Evolutionary conservation across 257 asterid genomes (phyloP), one percentile per base, ranked within the genome.

Genomic region (Striga asiatica): DNA sequence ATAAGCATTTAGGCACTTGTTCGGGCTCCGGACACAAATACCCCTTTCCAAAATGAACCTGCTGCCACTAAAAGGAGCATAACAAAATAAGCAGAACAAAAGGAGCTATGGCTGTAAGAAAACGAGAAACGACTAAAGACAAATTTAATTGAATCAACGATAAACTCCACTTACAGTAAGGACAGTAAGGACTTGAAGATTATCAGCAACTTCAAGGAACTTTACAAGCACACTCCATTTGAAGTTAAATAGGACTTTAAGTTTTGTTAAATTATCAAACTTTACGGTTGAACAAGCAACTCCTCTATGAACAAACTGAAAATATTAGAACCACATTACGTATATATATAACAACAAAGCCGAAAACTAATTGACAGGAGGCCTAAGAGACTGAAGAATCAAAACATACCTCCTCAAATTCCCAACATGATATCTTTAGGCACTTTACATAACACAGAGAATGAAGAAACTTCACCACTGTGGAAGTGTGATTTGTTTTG

Each of bases 141-240:
- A 2, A 1, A 3, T 38, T 1, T 12, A 43, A 0, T 43, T 23
- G n/a, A n/a, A n/a, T n/a, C 24, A 17, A 16, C 50, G 14, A 43
- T 45, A 46, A 47, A 60, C 65, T 47, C 21, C 14, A 19, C 6
- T 2, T 19, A 45, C 4, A 19, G 17, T 32, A 8, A n/a, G n/a
- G n/a, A n/a, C n/a, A n/a, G n/a, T n/a, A n/a, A 58, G 29, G 28
- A 17, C 19, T 58, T 45, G 21, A 58, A 58, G 54, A 43, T 58
- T 58, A 11, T 27, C 31, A 27, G 64, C 64, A 5, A 8, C 18
- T 29, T 28, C 54, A 43, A 58, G 42, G 45, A 58, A 21, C 20
- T 12, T 29, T 17, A 6, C 4, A 17, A 58, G 24, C n/a, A 43
- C n/a, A 43, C 6, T 19, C 54, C 64, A 43, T 17, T 58, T 28